Conservation (phyloP, 768 basidiomycete genomes). For the Omphalotus guepiniiformis region DNA sequence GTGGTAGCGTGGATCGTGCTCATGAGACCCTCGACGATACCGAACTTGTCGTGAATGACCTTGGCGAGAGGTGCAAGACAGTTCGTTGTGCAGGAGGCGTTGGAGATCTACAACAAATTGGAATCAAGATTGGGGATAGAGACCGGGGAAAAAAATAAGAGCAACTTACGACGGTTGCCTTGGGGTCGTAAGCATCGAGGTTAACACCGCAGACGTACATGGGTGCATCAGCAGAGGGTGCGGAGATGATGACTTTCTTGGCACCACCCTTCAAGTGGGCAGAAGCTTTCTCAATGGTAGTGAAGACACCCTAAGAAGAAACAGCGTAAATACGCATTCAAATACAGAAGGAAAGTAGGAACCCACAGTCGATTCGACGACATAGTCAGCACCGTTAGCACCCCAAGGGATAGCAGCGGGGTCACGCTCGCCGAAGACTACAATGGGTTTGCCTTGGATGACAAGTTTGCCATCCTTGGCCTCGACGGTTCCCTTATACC, state of each 20-base stretch:
- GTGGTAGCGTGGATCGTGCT: constrained; percentile 97
- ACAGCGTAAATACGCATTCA: constrained; percentile 12
- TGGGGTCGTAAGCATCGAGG: constrained; percentile 85
- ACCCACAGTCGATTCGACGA: constrained; percentile 91
- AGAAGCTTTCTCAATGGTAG: constrained; percentile 87
- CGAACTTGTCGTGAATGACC: constrained; percentile 95
- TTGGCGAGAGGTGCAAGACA: constrained; percentile 99
- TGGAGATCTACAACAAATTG: constrained; percentile 67
- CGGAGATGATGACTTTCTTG: constrained; percentile 98
- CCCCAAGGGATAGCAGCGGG: constrained; percentile 85
- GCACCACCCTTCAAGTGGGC: constrained; percentile 97
- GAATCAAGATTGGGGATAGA: background rate
- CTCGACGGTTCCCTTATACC: constrained; percentile 83
- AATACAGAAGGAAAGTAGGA: constrained; percentile 8
- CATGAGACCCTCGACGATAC: constrained; percentile 97
- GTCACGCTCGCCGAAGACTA: constrained; percentile 82
- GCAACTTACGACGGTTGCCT: constrained; percentile 73
- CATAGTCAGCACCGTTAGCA: constrained; percentile 78
- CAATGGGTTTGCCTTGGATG: constrained; percentile 75
- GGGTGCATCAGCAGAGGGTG: constrained; percentile 94
- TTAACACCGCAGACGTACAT: constrained; percentile 97
- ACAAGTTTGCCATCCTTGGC: constrained; percentile 85
- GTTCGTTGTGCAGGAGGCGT: constrained; percentile 99
- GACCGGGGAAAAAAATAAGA: constrained; percentile 2
- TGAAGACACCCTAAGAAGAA: constrained; percentile 84